Conservation (phyloP, 768 basidiomycete genomes). For the Terana coerulea region DNA sequence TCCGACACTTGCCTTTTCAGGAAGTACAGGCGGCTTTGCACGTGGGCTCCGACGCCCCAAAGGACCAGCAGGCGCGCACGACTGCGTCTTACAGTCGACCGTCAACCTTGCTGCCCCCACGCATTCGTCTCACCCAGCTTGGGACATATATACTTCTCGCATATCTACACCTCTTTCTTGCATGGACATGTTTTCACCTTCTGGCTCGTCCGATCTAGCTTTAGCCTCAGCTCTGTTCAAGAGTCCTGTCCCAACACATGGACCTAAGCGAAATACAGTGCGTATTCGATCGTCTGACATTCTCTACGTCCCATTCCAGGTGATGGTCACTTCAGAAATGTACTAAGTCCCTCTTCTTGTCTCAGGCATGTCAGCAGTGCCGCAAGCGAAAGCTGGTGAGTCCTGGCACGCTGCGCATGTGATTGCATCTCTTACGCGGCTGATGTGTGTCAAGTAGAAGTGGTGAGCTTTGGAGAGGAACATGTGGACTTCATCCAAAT, state of each 20-base stretch:
- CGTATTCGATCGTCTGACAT: slow-evolving; percentile 7
- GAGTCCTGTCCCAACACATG: slow-evolving; percentile 11
- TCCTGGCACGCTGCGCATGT: not conserved
- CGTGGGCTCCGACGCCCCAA: not conserved
- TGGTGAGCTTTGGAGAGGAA: slow-evolving; percentile 42
- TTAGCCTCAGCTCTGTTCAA: not conserved
- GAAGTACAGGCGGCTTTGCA: not conserved
- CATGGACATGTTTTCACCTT: not conserved
- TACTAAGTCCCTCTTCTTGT: too few relatives aligned
- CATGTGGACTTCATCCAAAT: not conserved
- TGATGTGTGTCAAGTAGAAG: slow-evolving; percentile 40
- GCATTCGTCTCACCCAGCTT: not conserved
- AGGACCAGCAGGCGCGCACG: not conserved
- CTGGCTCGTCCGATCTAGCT: not conserved
- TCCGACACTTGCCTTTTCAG: not conserved
- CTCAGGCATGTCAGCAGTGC: slow-evolving; percentile 48
- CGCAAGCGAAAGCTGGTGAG: slow-evolving; percentile 58
- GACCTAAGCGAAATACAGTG: slow-evolving; percentile 29
- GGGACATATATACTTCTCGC: not conserved
- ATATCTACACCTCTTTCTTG: not conserved
- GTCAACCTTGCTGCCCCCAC: not conserved
- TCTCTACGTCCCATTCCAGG: too few relatives aligned
- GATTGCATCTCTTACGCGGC: not conserved
- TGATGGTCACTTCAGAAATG: not conserved
- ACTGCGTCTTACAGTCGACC: not conserved